Base-by-base conservation (phyloP, 2,329 filamentous ascomycete species). In the Arachnopeziza araneosa region DNA sequence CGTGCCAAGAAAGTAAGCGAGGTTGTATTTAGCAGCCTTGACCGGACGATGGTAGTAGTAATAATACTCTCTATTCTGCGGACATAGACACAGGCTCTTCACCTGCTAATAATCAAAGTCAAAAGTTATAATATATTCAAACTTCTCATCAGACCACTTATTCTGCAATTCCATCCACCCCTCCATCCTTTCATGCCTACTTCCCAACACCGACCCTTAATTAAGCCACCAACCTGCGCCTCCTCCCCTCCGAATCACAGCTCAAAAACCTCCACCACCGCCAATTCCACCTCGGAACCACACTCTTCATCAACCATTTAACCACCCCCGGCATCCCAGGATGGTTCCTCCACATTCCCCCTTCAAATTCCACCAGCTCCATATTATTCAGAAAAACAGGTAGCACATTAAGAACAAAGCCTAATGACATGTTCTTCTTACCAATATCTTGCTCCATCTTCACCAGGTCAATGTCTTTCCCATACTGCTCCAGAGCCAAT, bases 301-400 rank as follows among this genome's bases (percentile, higher is more conserved):
- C 26, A 8, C 50, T 60, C 14, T 24, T 64, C 59, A 65, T 26
- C n/a, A 67, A 24, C 51, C 50, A 65, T 21, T 54, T 58, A 4
- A 61, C 60, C 0, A 51, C 23, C 19, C 23, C 30, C 17, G 58
- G 60, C 1, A 66, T 32, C 5, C 50, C 56, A 5, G 66, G 64
- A 54, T 56, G 62, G 23, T 57, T 30, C 21, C 52, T 52, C 65
- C 64, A 67, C 56, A 62, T 58, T 3, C 64, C 64, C 14, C 52
- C 60, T 24, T 65, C 66, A 50, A 63, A 65, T 23, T 64, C 55
- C n/a, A 60, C 54, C 2, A 26, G 48, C 48, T 66, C 66, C 59
- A 66, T 64, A 24, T 66, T 68, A 10, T 62, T n/a, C 17, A 65
- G 55, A 48, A 64, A 65, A 1, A 64, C 30, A 0, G 62, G 61